Percentiles rank a stretch among this genome's conserved stretches.
Evolutionary conservation across 495 filamentous ascomycete species (phyloP).

Genomic region (Tuber calosporum): DNA sequence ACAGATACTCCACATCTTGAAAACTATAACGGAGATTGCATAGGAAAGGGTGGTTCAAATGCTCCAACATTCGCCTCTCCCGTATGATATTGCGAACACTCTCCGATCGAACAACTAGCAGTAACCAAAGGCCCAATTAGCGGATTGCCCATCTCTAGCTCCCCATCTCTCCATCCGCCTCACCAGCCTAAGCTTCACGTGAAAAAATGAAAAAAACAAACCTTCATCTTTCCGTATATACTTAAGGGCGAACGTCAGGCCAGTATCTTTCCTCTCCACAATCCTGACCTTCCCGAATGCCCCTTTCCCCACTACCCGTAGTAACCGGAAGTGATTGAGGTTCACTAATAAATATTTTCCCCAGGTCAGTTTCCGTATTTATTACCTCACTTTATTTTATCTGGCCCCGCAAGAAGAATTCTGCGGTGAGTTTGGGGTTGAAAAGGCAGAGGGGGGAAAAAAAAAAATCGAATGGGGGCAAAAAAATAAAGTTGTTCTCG

Average conservation of each 20-base stretch:
- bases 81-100: conserved; percentile 97
- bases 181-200: background rate
- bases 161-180: background rate
- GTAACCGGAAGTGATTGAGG: conserved; percentile 90
- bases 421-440: conserved; percentile 11
- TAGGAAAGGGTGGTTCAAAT: conserved; percentile 94
- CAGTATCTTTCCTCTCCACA: conserved; percentile 93
- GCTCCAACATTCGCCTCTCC: conserved; percentile 93
- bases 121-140: conserved; percentile 18
- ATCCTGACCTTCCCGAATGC: conserved; percentile 98
- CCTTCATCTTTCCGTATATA: conserved; percentile 99
- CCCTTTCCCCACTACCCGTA: conserved; percentile 93
- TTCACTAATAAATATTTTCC: conserved; percentile 56
- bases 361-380: conserved; percentile 20
- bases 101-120: conserved; percentile 84
- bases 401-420: background rate
- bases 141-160: conserved; percentile 9
- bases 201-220: conserved; percentile 50
- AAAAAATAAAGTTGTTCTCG: conserved; percentile 9
- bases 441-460: conserved; percentile 10
- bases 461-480: conserved; percentile 1
- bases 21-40: conserved; percentile 99
- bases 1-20: conserved; percentile 99
- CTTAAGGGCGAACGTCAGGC: conserved; percentile 87
- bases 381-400: background rate